Evolutionary conservation across 495 filamentous ascomycete species (phyloP).

Genomic region (Talaromyces proteolyticus): DNA sequence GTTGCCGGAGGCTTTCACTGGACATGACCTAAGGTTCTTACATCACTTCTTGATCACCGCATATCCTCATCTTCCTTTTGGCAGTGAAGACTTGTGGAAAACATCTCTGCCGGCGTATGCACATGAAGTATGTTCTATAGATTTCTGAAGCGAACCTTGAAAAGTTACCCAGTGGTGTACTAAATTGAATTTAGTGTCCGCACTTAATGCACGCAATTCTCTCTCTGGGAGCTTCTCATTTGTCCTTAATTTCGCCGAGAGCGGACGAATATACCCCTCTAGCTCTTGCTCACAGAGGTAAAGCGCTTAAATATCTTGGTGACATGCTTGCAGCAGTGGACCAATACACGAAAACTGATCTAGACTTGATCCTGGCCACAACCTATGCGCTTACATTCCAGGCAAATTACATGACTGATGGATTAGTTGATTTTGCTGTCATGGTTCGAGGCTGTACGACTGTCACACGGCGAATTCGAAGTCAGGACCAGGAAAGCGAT

Average conservation of each 20-base stretch:
- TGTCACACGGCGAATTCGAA: conserved; percentile 43
- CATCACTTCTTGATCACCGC: conserved; percentile 54
- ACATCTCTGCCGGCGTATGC: conserved; percentile 51
- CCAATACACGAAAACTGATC: conserved; percentile 21
- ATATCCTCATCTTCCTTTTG: conserved; percentile 54
- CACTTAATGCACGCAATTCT: conserved; percentile 53
- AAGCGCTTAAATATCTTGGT: conserved; percentile 50
- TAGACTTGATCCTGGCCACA: conserved; percentile 48
- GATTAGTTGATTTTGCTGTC: conserved; percentile 55
- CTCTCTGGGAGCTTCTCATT: conserved; percentile 49
- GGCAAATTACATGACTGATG: conserved; percentile 51
- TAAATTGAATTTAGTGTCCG: conserved; percentile 14
- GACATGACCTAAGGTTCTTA: conserved; percentile 57
- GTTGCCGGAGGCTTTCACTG: conserved; percentile 30
- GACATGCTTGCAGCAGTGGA: conserved; percentile 30
- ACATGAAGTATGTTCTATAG: conserved; percentile 38
- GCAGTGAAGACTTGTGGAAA: conserved; percentile 51
- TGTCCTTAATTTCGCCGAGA: conserved; percentile 25
- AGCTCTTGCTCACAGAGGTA: conserved; percentile 48
- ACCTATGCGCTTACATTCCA: conserved; percentile 57
- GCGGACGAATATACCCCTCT: conserved; percentile 17
- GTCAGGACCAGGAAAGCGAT: conserved; percentile 19
- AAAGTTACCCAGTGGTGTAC: background rate
- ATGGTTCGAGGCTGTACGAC: conserved; percentile 55
- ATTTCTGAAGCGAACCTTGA: background rate